phyloP scores from a whole-genome alignment of 495 filamentous ascomycete genomes.

The Chaetomium fimeti region DNA sequence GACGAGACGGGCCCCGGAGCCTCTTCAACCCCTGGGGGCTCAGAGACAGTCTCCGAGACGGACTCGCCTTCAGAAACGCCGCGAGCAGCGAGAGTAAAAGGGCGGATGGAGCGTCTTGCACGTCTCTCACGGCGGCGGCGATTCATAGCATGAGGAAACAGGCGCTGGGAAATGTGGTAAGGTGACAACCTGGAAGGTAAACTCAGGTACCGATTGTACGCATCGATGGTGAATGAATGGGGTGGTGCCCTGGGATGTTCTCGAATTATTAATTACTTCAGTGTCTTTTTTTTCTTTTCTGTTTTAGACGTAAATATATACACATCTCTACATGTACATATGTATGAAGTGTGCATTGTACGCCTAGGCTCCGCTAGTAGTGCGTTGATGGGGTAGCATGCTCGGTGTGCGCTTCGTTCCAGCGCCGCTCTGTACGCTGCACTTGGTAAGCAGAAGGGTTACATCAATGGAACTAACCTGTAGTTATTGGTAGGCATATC shows the following conservation, averaged over 20 bases:
- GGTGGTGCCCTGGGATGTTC: not conserved
- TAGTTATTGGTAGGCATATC: too few species aligned
- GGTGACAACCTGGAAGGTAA: too few species aligned
- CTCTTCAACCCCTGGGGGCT: not conserved
- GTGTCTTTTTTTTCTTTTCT: too few species aligned
- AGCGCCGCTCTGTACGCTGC: too few species aligned
- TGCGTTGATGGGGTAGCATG: too few species aligned
- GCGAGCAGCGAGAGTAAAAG: slow-evolving; percentile 14
- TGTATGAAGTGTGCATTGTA: too few species aligned
- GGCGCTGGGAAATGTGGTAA: not conserved
- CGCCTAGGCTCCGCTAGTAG: too few species aligned
- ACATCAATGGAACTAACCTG: too few species aligned
- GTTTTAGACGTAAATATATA: too few species aligned
- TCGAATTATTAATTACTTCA: not conserved
- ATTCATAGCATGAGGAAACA: slow-evolving; percentile 17
- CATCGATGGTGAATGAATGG: not conserved
- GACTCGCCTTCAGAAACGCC: not conserved
- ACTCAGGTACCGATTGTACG: not conserved
- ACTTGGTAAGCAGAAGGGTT: too few species aligned
- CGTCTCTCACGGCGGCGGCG: slow-evolving; percentile 21
- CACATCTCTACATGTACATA: too few species aligned
- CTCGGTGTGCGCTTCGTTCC: too few species aligned
- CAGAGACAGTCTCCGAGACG: not conserved
- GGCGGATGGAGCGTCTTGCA: slow-evolving; percentile 18
- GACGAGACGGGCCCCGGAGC: not conserved